phyloP scores from a whole-genome alignment of 1,284 basidiomycete species.

The Ganoderma resinaceum region DNA sequence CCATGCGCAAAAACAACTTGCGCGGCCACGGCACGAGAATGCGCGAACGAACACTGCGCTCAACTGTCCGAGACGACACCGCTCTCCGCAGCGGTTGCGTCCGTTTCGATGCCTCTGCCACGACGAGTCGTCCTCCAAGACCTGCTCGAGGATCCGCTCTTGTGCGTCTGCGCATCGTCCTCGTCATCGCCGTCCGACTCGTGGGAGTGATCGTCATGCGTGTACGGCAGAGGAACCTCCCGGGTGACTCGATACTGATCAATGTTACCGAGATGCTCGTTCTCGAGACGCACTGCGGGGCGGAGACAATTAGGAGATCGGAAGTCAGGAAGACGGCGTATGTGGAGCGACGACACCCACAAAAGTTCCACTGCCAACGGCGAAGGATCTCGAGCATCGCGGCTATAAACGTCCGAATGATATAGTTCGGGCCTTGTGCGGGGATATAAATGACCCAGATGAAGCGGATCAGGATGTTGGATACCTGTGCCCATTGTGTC shows the following conservation, averaged over 20 bases:
- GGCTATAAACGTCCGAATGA: slow-evolving; percentile 72
- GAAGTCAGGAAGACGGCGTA: neutral
- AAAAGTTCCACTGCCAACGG: slow-evolving; percentile 93
- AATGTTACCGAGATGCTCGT: slow-evolving; percentile 86
- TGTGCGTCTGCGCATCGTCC: slow-evolving; percentile 40
- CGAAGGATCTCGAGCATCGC: slow-evolving; percentile 82
- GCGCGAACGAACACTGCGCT: neutral
- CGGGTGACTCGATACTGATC: slow-evolving; percentile 86
- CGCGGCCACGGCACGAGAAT: neutral
- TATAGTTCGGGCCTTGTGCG: slow-evolving; percentile 51
- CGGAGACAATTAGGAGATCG: neutral
- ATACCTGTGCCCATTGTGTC: slow-evolving; percentile 49
- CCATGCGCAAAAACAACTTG: neutral
- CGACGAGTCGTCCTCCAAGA: slow-evolving; percentile 32
- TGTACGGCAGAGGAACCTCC: slow-evolving; percentile 81
- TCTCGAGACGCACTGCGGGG: slow-evolving; percentile 76
- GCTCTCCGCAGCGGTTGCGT: slow-evolving; percentile 12
- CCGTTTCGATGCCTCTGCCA: slow-evolving; percentile 14
- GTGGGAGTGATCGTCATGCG: slow-evolving; percentile 51
- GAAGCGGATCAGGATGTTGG: slow-evolving; percentile 82
- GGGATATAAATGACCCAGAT: slow-evolving; percentile 86
- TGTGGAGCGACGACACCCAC: slow-evolving; percentile 46
- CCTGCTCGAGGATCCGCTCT: slow-evolving; percentile 29
- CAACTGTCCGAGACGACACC: slow-evolving; percentile 8
- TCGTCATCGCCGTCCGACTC: slow-evolving; percentile 47